Conservation (phyloP, 192 early-diverging fungal genomes). For the Chytriomyces sp. region DNA sequence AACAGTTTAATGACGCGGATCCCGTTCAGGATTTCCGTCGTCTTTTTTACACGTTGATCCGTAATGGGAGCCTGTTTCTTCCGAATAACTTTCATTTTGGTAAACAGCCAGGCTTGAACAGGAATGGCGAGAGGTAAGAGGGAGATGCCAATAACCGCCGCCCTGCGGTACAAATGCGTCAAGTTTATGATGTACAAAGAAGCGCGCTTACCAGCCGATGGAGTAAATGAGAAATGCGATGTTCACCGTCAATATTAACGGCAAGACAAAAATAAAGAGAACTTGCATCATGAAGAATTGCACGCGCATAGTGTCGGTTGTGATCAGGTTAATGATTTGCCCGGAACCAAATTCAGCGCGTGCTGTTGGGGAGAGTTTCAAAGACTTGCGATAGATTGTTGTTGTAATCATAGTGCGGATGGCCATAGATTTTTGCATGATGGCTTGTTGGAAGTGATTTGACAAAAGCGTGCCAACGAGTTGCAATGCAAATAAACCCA, state of each 20-base stretch:
- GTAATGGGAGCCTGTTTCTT: conserved; percentile 36
- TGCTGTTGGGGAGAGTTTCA: conserved; percentile 53
- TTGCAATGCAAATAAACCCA: conserved; percentile 13
- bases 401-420: conserved; percentile 50
- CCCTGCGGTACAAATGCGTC: not conserved
- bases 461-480: not conserved
- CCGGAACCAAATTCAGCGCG: conserved; percentile 48
- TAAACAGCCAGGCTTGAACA: conserved; percentile 9
- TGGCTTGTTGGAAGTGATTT: conserved; percentile 1
- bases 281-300: conserved; percentile 12
- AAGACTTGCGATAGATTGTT: conserved; percentile 60
- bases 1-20: conserved; percentile 81
- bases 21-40: conserved; percentile 73
- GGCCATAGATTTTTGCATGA: conserved; percentile 32
- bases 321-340: conserved; percentile 16
- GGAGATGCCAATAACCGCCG: conserved; percentile 10
- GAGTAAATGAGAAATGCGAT: conserved; percentile 15
- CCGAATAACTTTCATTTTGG: conserved; percentile 15
- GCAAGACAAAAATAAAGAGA: conserved; percentile 6
- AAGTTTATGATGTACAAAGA: not conserved
- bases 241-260: not conserved
- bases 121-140: conserved; percentile 16
- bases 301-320: conserved; percentile 23
- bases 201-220: not conserved
- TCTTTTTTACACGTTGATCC: conserved; percentile 66